phyloP scores from a whole-genome alignment of 2,329 filamentous ascomycete genomes.

The Diaporthe helianthi region DNA sequence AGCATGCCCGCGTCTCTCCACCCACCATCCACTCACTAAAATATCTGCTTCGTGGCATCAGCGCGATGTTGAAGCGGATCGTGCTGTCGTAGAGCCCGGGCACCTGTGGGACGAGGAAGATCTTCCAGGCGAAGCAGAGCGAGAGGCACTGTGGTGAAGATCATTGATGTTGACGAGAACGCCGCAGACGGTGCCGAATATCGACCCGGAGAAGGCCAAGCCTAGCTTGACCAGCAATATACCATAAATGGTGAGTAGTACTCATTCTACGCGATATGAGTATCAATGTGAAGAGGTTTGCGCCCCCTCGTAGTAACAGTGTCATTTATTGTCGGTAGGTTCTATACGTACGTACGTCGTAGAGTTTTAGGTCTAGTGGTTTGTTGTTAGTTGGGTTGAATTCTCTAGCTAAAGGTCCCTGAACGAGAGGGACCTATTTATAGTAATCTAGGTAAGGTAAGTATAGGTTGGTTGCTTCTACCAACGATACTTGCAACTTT shows the following conservation, averaged over 20 bases:
- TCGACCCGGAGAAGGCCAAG: background rate
- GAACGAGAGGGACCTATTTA: no score
- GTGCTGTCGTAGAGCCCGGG: background rate
- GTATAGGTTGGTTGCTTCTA: no score
- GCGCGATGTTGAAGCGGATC: slow-evolving; percentile 1
- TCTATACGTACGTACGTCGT: no score
- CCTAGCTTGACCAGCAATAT: background rate
- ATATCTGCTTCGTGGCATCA: background rate
- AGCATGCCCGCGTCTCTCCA: background rate
- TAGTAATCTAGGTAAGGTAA: no score
- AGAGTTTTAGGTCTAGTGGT: no score
- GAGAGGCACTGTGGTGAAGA: background rate
- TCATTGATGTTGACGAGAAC: background rate
- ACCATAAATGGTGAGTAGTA: background rate
- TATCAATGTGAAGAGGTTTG: background rate
- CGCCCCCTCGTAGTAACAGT: background rate
- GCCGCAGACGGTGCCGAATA: background rate
- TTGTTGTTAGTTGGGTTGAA: no score
- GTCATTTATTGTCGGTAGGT: no score
- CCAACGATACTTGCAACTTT: no score
- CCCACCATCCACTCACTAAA: background rate
- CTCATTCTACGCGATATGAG: background rate
- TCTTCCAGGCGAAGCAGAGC: slow-evolving; percentile 7
- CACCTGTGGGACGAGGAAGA: background rate
- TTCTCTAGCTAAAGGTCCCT: no score